Base-by-base conservation (phyloP, 75 land plant genomes). In the Pseudotsuga menziesii region DNA sequence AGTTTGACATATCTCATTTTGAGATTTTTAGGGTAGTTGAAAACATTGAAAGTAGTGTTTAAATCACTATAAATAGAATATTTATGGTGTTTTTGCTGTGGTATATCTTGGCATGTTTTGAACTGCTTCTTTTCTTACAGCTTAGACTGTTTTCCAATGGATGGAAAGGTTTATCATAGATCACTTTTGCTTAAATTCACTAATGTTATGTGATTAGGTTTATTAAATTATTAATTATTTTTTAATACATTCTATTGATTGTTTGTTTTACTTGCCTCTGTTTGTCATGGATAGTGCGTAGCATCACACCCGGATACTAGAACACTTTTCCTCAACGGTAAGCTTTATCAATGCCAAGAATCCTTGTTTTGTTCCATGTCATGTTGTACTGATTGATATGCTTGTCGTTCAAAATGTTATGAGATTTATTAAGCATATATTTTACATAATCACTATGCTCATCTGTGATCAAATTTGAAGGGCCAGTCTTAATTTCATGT, bases 241-340 rank as follows among this genome's bases (percentile, higher is more conserved):
- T 72, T 23, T 58, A 54, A 57, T 25, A 19, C 52, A 56, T 62
- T 54, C 6, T 23, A 56, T 5, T 73, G 44, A 26, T 61, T 75
- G 17, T n/a, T 61, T 25, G 32, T 77, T 27, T 29, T 23, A 7
- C 26, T 72, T 63, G 15, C 66, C 58, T 83, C 72, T 63, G 58
- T 74, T 66, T 82, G 55, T 71, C 23, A 16, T 66, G 20, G 77
- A 76, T 90, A 97, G 99, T 97, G 99, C 89, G 99, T 94, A 11
- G 99, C 99, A 60, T 94, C 98, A 44, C 99, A 97, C 70, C 85
- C 93, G 23, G 99, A 97, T 20, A 97, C 99, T 25, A 84, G 99
- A 78, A 87, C 86, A 52, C 85, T 85, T 56, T 97, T 97, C 63
- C 85, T 97, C 19, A 94, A 91, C 83, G 99, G 99, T 97, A 90